Base-by-base conservation (phyloP, 345 rosid genomes). In the Eutrema japonicum region DNA sequence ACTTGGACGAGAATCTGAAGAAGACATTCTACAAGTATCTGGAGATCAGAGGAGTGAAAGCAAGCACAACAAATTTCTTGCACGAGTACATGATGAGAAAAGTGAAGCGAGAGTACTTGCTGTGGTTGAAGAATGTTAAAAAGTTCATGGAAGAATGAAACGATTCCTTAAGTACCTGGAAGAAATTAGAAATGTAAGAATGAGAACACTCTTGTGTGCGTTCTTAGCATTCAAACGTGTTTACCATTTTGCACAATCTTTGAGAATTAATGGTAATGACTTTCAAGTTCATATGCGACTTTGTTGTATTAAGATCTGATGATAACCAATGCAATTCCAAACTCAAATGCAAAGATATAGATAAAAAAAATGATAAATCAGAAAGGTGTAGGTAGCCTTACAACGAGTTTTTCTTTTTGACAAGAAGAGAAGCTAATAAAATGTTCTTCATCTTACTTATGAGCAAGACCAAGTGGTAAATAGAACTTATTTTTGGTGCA, bases 1-100 rank as follows among this genome's bases (percentile, higher is more conserved):
- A 85, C 78, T 87, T 95, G 89, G 98, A 95, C 55, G 91, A 92
- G 84, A 92, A 90, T 58, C 65, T 95, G 79, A 85, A 78, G 86
- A 86, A 88, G 72, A 91, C 87, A 18, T 88, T 95, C 71, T 86
- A 85, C 85, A 92, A 86, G 83, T 92, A 82, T 69, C 59, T 92
- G 75, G 96, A 87, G 77, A 76, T 88, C 27, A 82, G 99, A 83
- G 97, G 97, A 61, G 84, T 95, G 71, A 92, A 83, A 72, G 85
- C 96, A 16, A 84, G 86, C 84, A 83, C 85, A 0, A 86, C 92
- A 5, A 88, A 87, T 66, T 92, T 86, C 88, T 72, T 95, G 80
- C 88, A 84, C 27, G 96, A 85, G 80, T 90, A 90, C 83, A 92
- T 92, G 99, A 78, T 82, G 71, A 82, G 85, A 76, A 95, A 95